phyloP scores from a whole-genome alignment of 306 rosid species.

The Phaseolus lunatus region DNA sequence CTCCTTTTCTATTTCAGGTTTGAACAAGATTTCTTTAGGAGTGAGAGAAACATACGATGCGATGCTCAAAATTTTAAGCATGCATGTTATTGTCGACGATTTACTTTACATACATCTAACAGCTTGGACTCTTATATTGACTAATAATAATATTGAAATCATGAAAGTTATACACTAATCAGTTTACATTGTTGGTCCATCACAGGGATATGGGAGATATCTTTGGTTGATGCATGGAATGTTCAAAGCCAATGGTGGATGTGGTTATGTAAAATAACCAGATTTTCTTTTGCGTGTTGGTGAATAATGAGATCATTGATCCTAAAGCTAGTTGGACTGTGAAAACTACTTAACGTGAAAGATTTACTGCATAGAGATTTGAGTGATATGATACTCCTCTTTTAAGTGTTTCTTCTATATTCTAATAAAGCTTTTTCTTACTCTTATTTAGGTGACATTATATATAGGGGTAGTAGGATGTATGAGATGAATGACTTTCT shows the following conservation, averaged over 20 bases:
- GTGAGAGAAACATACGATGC: no score
- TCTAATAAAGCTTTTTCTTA: conserved; percentile 43
- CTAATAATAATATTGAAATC: conserved; percentile 25
- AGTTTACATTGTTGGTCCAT: conserved; percentile 25
- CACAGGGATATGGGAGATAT: conserved; percentile 91
- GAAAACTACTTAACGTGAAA: conserved; percentile 74
- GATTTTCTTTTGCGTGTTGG: conserved; percentile 67
- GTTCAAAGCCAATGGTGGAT: conserved; percentile 92
- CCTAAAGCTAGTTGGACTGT: conserved; percentile 55
- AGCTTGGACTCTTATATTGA: conserved; percentile 12
- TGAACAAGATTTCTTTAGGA: conserved; percentile 29
- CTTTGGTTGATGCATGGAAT: conserved; percentile 98
- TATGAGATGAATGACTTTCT: conserved; percentile 93
- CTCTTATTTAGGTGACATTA: conserved; percentile 69
- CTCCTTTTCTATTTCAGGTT: not conserved
- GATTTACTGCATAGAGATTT: conserved; percentile 35
- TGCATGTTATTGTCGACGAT: no score
- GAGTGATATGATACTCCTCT: conserved; percentile 9
- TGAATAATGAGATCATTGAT: conserved; percentile 68
- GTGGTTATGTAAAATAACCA: conserved; percentile 95
- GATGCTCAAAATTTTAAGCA: no score
- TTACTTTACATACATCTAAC: not conserved
- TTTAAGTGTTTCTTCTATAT: conserved; percentile 5
- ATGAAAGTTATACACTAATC: conserved; percentile 32
- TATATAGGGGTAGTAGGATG: conserved; percentile 92